Evolutionary conservation across 768 basidiomycete species (phyloP), one percentile per base, ranked within the genome.

Genomic region (Leccinum disarticulatum): DNA sequence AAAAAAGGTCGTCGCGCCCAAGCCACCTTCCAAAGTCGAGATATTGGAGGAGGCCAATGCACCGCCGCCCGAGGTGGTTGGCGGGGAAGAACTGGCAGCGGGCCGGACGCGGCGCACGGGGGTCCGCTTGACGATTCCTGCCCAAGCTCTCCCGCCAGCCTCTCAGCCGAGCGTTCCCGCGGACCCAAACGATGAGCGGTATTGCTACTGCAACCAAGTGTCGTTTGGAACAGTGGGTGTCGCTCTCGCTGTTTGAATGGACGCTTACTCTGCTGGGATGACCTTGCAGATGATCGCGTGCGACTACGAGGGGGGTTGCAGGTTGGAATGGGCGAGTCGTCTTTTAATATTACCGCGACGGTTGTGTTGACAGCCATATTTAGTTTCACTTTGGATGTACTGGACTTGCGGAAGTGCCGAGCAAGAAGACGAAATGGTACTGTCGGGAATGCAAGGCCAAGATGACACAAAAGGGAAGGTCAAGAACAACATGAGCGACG

Each of bases 261-360:
- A 52, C 27, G 25, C 61, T 63, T 33, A 51, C 35, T 46, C 11
- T 53, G 31, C 64, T 50, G 22, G 33, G 25, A 46, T 27, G 19
- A 22, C 27, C n/a, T 47, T 27, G 38, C 49, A 90, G 88, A 94
- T 96, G 93, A 87, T 96, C 61, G 93, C 79, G 15, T 96, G 93
- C 67, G 93, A 96, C 69, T 82, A 83, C 63, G 74, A 79, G 47
- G 76, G 78, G 47, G 76, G 79, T 15, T 96, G 93, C 70, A 77
- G 81, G 63, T 77, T 79, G 41, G 91, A 94, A 86, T 96, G 93
- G 93, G 93, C 90, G 67, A 71, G 90, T 79, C 47, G 31, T 35
- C 38, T 8, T 53, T 53, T 15, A 17, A 28, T 30, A 1, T 19
- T 35, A 9, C n/a, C 22, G 3, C 1, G 36, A 47, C 28, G 50